Conservation (phyloP, 2,329 filamentous ascomycete species). For the Fusarium concolor region DNA sequence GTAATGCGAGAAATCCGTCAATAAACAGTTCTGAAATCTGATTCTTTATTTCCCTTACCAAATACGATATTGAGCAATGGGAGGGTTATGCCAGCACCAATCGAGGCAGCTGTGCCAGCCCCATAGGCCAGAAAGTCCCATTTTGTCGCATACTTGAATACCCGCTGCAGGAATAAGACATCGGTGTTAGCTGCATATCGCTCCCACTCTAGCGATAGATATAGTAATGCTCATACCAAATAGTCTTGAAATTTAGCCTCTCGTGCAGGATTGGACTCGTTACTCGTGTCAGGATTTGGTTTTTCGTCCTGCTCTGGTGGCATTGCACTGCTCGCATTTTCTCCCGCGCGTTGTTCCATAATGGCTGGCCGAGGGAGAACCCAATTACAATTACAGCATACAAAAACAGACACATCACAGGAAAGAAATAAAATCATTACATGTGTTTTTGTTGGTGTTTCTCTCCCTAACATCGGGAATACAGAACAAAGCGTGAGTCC, state of each 20-base stretch:
- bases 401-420: background rate
- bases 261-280: background rate
- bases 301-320: background rate
- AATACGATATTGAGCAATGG: slow-evolving; percentile 53
- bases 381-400: background rate
- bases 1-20: accelerated
- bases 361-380: background rate
- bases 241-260: slow-evolving; percentile 4
- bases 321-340: background rate
- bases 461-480: background rate
- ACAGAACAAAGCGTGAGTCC: background rate
- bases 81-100: slow-evolving; percentile 33
- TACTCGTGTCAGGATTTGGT: background rate
- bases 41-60: slow-evolving; percentile 25
- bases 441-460: background rate
- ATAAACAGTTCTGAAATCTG: accelerated
- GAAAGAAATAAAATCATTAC: background rate
- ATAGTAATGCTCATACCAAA: background rate
- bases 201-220: background rate
- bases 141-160: slow-evolving; percentile 5
- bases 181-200: background rate
- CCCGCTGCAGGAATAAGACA: background rate
- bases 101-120: background rate
- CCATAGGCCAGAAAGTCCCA: slow-evolving; percentile 3
- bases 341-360: background rate